phyloP scores from a whole-genome alignment of 257 asterid genomes.

The Nicotiana knightiana region DNA sequence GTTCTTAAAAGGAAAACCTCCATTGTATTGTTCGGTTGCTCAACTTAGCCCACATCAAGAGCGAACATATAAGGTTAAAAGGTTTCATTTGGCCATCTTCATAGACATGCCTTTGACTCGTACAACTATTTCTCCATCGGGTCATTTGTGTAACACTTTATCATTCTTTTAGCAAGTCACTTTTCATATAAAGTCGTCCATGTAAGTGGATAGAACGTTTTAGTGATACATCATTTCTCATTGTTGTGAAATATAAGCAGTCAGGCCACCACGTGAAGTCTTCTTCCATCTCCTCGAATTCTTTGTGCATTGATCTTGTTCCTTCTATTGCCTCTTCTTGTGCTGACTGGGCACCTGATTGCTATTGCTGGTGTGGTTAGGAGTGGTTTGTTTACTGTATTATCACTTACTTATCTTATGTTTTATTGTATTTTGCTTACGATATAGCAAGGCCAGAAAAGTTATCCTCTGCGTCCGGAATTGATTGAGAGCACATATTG shows the following conservation, averaged over 20 bases:
- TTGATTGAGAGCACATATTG: conserved; percentile 96
- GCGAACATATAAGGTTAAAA: not conserved
- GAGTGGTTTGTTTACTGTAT: conserved; percentile 9
- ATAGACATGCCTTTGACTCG: not conserved
- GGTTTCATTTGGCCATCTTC: not conserved
- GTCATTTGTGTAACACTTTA: not conserved
- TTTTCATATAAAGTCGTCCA: not conserved
- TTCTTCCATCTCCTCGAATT: not conserved
- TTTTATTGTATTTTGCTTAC: conserved; percentile 12
- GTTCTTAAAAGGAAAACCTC: not conserved
- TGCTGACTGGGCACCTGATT: not conserved
- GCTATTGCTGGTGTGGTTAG: not conserved
- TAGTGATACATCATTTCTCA: not conserved
- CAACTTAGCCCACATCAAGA: not conserved
- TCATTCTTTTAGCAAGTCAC: not conserved
- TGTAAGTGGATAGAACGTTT: not conserved
- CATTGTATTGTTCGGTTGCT: not conserved
- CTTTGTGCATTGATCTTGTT: not conserved
- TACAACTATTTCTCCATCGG: not conserved
- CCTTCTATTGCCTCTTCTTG: not conserved
- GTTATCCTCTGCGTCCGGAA: conserved; percentile 97
- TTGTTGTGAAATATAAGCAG: not conserved
- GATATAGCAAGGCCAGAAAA: conserved; percentile 90
- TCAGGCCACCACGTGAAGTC: not conserved
- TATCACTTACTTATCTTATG: not conserved